Conservation (phyloP, 1,284 basidiomycete species). For the Lentinula novae-zelandiae region DNA sequence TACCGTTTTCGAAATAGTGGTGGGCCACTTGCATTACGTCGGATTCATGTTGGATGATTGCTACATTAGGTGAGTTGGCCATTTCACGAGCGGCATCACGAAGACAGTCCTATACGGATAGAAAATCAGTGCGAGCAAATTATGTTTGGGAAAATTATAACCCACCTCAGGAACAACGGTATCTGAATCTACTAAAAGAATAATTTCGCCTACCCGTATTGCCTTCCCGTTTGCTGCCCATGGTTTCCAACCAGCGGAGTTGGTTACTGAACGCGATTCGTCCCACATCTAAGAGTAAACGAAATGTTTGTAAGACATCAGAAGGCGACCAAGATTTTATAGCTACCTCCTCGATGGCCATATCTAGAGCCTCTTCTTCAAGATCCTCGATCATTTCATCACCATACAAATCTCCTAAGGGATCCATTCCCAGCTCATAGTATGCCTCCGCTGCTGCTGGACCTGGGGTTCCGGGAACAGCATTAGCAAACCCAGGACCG, state of each 20-base stretch:
- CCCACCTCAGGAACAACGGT: conserved; percentile 68
- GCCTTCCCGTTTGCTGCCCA: conserved; percentile 65
- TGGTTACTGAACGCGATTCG: not conserved
- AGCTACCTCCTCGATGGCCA: conserved; percentile 13
- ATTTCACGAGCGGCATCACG: conserved; percentile 81
- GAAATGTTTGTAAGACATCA: not conserved
- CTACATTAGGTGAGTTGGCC: conserved; percentile 65
- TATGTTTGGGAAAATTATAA: not conserved
- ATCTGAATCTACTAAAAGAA: conserved; percentile 77
- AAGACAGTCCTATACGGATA: conserved; percentile 54
- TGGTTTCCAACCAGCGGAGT: conserved; percentile 27
- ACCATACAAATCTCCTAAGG: not conserved
- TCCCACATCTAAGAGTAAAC: conserved; percentile 5
- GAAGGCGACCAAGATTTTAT: not conserved
- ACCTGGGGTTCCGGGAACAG: not conserved
- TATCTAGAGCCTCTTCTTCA: conserved; percentile 11
- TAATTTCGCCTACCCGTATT: conserved; percentile 57
- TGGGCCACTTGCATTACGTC: conserved; percentile 73
- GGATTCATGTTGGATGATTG: conserved; percentile 78
- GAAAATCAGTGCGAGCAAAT: no score
- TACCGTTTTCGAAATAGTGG: conserved; percentile 66
- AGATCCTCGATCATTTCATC: conserved; percentile 9
- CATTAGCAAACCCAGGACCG: conserved; percentile 5
- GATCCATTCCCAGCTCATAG: conserved; percentile 7
- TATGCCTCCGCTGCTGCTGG: conserved; percentile 8